phyloP scores from a whole-genome alignment of 2,329 filamentous ascomycete genomes.

The Elsinoe fawcettii region DNA sequence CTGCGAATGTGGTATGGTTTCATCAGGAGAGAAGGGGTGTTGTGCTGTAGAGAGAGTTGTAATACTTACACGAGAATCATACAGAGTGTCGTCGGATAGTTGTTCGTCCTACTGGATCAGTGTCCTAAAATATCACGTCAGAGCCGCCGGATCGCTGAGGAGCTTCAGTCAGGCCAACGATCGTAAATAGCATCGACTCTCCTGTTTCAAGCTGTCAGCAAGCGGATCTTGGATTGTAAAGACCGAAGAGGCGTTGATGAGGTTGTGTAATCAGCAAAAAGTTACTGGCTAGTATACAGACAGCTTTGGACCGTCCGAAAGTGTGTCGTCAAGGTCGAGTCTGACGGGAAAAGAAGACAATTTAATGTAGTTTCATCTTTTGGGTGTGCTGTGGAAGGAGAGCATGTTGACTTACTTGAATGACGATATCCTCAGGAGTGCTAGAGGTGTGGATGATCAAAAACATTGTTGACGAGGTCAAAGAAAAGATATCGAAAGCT shows the following conservation, averaged over 20 bases:
- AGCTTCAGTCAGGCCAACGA: conserved; percentile 24
- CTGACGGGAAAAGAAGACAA: conserved; percentile 81
- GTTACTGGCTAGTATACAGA: conserved; percentile 91
- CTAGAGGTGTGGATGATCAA: background rate
- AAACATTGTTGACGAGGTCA: conserved; percentile 2
- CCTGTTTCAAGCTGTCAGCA: background rate
- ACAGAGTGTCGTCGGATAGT: conserved; percentile 17
- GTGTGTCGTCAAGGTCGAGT: conserved; percentile 80
- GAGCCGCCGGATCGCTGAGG: background rate
- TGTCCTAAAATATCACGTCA: conserved; percentile 20
- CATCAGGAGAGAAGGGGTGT: conserved; percentile 49
- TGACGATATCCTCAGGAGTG: background rate
- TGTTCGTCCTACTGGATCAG: conserved; percentile 16
- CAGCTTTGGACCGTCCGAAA: conserved; percentile 57
- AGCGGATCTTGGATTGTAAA: background rate
- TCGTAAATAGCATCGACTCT: background rate
- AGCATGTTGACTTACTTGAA: conserved; percentile 10
- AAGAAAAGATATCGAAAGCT: conserved; percentile 6
- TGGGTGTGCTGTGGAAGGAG: conserved; percentile 24
- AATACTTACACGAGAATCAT: conserved; percentile 1
- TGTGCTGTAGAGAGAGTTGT: background rate
- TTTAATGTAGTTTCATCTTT: conserved; percentile 64
- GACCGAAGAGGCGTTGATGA: background rate
- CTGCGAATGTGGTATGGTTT: conserved; percentile 76
- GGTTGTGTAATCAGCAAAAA: conserved; percentile 58